A percentile compares a stretch with the other conserved stretches of the same genome.
Evolutionary conservation across 768 basidiomycete genomes (phyloP).

Genomic region (Mycena chlorophos): DNA sequence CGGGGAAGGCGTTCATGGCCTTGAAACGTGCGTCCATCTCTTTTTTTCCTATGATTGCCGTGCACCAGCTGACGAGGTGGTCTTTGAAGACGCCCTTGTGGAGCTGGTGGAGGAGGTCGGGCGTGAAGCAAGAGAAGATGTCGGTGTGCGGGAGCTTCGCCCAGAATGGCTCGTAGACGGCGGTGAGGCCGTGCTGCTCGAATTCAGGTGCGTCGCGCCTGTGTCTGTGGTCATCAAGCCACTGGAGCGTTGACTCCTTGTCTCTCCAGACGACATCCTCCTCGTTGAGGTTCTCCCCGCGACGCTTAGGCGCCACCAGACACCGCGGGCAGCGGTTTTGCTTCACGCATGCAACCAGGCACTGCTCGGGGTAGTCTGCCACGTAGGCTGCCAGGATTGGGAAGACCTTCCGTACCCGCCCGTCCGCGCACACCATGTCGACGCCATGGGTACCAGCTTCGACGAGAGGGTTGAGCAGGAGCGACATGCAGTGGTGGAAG

Average conservation of each 20-base stretch:
- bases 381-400: constrained; percentile 34
- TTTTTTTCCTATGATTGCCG: constrained; percentile 11
- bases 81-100: constrained; percentile 43
- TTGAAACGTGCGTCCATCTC: constrained; percentile 34
- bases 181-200: background rate
- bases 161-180: constrained; percentile 33
- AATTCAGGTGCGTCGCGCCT: background rate
- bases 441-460: constrained; percentile 29
- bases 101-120: constrained; percentile 43
- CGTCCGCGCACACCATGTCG: constrained; percentile 31
- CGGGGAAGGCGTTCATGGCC: constrained; percentile 21
- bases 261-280: background rate
- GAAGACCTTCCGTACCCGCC: constrained; percentile 18
- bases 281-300: constrained; percentile 10
- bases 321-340: constrained; percentile 26
- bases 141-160: constrained; percentile 31
- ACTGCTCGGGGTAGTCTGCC: constrained; percentile 34
- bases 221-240: background rate
- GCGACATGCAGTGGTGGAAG: constrained; percentile 31
- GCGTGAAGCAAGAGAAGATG: constrained; percentile 35
- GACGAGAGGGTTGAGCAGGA: constrained; percentile 27
- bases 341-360: constrained; percentile 21
- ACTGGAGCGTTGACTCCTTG: background rate
- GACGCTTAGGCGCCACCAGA: constrained; percentile 5
- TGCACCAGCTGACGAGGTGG: constrained; percentile 34